phyloP scores from a whole-genome alignment of 306 rosid genomes.

The Rosa chinensis region DNA sequence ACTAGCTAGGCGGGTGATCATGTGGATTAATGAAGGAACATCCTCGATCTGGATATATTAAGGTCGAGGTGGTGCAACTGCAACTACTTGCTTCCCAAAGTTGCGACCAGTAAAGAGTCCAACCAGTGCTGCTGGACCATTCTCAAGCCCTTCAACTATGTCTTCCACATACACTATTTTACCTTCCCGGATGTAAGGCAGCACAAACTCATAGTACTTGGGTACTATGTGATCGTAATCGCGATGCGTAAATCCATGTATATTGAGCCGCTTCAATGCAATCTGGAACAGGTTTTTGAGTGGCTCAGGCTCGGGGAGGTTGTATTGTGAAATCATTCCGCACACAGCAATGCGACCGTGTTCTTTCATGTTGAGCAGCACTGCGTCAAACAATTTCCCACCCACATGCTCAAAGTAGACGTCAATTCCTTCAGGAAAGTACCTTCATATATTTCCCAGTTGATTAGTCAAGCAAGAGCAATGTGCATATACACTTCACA shows the following conservation, averaged over 20 bases:
- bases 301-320: slow-evolving; percentile 49
- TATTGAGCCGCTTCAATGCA: slow-evolving; percentile 25
- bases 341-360: slow-evolving; percentile 17
- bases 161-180: slow-evolving; percentile 39
- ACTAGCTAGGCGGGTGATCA: neutral
- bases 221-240: slow-evolving; percentile 54
- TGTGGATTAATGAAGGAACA: neutral
- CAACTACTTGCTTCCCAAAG: slow-evolving; percentile 36
- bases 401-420: slow-evolving; percentile 33
- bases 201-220: slow-evolving; percentile 50
- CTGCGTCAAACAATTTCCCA: slow-evolving; percentile 36
- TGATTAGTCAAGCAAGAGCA: neutral
- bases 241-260: slow-evolving; percentile 50
- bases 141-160: slow-evolving; percentile 34
- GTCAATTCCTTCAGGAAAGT: slow-evolving; percentile 27
- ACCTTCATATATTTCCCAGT: neutral
- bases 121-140: slow-evolving; percentile 29
- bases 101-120: slow-evolving; percentile 37
- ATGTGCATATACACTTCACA: no score
- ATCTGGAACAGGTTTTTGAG: slow-evolving; percentile 37
- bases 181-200: slow-evolving; percentile 53
- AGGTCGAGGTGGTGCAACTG: neutral
- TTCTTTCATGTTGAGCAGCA: slow-evolving; percentile 24
- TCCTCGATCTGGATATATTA: neutral
- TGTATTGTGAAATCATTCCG: slow-evolving; percentile 61